Evolutionary conservation across 2,329 filamentous ascomycete genomes (phyloP), one percentile per base, ranked within the genome.

Genomic region (Didymosphaeria variabile): DNA sequence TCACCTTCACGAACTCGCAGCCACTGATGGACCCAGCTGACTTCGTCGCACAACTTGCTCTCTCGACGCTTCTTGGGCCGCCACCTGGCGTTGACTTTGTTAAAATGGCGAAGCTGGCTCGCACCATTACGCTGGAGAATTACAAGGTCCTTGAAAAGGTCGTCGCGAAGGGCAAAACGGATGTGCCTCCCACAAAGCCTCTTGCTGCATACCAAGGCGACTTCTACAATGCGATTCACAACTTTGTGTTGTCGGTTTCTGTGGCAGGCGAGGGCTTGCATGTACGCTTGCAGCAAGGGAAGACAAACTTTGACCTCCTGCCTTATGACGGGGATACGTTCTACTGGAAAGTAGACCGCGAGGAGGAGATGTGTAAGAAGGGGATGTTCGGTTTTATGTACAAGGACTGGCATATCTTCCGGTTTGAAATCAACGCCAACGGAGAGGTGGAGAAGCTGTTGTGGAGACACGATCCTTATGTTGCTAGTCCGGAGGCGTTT

Each of bases 261-360:
- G 49, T 15, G 21, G 13, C 17, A 17, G 59, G 32, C 4, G 31
- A 54, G 23, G 29, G 54, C 32, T 54, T 61, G 59, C 49, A 49
- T n/a, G 31, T 61, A 17, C 40, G n/a, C 8, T 15, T 61, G 17
- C 59, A 61, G 54, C 54, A 49, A 17, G 42, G 49, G 6, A 54
- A 49, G 3, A 57, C 54, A 13, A 42, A 47, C 47, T 61, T 61
- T 49, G 17, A 23, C 4, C 31, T 61, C 10, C 21, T 54, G 1
- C 59, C 59, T 13, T 61, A 61, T 31, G 54, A 61, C 34, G 54
- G 55, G 29, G 59, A 61, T 55, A 61, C 59, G 2, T 61, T 61
- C 44, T 61, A 57, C 38, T 61, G 53, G 53, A 49, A 29, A 8
- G 59, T 61, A 3, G 26, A 57, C 29, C 38, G 54, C 26, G 59